phyloP scores from a whole-genome alignment of 2,329 filamentous ascomycete genomes.

The Pseudodiploospora longispora region DNA sequence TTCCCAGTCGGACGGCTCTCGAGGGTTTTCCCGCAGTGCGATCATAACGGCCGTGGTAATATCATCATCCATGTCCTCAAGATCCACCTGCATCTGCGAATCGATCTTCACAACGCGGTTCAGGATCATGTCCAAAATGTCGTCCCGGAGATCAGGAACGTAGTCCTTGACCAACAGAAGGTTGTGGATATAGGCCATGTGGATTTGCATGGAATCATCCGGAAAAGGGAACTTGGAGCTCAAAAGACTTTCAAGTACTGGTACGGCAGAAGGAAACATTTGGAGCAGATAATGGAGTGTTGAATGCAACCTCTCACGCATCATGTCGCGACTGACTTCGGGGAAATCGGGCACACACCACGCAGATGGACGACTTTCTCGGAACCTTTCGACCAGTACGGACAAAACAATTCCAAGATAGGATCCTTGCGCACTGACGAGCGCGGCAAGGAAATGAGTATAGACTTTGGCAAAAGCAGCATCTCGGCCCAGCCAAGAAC shows the following conservation, averaged over 20 bases:
- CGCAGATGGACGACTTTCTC: conserved; percentile 38
- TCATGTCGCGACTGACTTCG: conserved; percentile 52
- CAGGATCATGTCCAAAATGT: conserved; percentile 75
- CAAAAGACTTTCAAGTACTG: conserved; percentile 60
- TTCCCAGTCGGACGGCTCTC: conserved; percentile 28
- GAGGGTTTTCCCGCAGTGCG: conserved; percentile 28
- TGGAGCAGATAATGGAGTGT: conserved; percentile 68
- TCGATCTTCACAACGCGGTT: conserved; percentile 89
- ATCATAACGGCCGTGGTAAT: conserved; percentile 65
- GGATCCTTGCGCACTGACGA: conserved; percentile 75
- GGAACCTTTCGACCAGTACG: conserved; percentile 75
- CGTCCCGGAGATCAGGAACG: conserved; percentile 66
- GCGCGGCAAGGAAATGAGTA: conserved; percentile 56
- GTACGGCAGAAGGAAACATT: conserved; percentile 72
- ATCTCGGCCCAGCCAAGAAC: conserved; percentile 58
- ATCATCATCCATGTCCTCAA: conserved; percentile 89
- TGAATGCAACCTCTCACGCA: conserved; percentile 68
- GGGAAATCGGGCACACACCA: conserved; percentile 46
- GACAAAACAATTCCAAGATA: conserved; percentile 67
- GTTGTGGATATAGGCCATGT: conserved; percentile 83
- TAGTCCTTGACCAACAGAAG: conserved; percentile 71
- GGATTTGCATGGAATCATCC: conserved; percentile 67
- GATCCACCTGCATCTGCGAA: conserved; percentile 86
- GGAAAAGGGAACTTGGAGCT: conserved; percentile 65
- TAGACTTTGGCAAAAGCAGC: conserved; percentile 60